These are phyloP conservation scores for Byssothecium circinans DNA, from an alignment of 2,329 filamentous ascomycete genomes.

Conservation along the genomic window DNA sequence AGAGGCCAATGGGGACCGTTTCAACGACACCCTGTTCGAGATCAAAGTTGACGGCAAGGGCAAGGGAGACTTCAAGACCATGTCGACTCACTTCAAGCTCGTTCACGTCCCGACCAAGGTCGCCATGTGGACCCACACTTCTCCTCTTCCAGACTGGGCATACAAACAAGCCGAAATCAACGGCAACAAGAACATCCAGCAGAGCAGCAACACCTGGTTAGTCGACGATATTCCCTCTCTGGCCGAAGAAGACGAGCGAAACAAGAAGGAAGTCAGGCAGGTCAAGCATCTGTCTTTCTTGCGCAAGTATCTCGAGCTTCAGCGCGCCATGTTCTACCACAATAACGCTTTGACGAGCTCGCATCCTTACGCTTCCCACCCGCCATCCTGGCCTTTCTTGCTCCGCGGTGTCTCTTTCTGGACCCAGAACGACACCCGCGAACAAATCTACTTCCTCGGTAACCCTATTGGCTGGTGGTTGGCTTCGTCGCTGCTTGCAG, in stretches of 20 bases:
- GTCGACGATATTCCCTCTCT: constrained; percentile 89
- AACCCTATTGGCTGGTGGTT: constrained; percentile 99
- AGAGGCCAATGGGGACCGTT: constrained; percentile 71
- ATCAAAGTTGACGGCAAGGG: constrained; percentile 85
- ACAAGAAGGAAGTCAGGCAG: constrained; percentile 73
- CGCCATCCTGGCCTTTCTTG: constrained; percentile 97
- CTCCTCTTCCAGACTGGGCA: constrained; percentile 93
- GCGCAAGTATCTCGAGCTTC: constrained; percentile 92
- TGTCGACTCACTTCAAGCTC: constrained; percentile 93
- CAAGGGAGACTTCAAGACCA: constrained; percentile 81
- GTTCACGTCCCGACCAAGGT: constrained; percentile 94
- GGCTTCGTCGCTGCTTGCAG: constrained; percentile 84
- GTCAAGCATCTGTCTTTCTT: constrained; percentile 86
- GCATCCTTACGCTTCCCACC: constrained; percentile 92
- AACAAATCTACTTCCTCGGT: constrained; percentile 98
- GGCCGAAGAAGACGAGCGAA: constrained; percentile 69
- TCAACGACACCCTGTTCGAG: constrained; percentile 91
- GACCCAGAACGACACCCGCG: constrained; percentile 91
- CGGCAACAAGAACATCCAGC: constrained; percentile 91
- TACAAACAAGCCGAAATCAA: constrained; percentile 99
- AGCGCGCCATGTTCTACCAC: constrained; percentile 98
- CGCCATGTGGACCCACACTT: constrained; percentile 98
- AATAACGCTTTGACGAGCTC: constrained; percentile 97
- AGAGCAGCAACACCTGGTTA: constrained; percentile 92
- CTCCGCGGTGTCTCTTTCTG: constrained; percentile 98